These are phyloP conservation scores for Trypanosoma cruzi DNA, from an alignment of 208 protist genomes.

Conservation along the genomic window DNA sequence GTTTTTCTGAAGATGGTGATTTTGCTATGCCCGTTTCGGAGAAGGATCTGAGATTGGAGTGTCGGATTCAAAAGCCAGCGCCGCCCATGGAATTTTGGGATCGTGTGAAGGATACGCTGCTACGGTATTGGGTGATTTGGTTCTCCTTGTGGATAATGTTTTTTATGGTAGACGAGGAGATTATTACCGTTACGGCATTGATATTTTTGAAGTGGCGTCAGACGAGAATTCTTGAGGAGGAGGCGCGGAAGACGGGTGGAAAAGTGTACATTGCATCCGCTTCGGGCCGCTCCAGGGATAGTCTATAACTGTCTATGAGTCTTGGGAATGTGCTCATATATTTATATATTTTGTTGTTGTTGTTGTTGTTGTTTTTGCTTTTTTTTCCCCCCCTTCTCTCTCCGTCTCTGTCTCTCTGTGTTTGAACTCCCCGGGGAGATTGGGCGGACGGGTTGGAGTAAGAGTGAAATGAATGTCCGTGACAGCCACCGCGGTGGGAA, in stretches of 20 bases:
- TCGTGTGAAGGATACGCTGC: conserved; percentile 65
- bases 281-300: conserved; percentile 40
- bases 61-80: conserved; percentile 76
- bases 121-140: conserved; percentile 91
- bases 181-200: conserved; percentile 82
- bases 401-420: too few species aligned
- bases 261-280: conserved; percentile 89
- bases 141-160: conserved; percentile 88
- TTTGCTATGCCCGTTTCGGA: conserved; percentile 33
- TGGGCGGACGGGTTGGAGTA: not conserved
- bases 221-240: conserved; percentile 78
- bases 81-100: conserved; percentile 78
- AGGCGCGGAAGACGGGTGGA: conserved; percentile 78
- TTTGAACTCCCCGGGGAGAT: not conserved
- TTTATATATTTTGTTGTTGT: conserved; percentile 6
- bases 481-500: not conserved
- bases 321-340: not conserved
- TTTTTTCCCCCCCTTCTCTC: too few species aligned
- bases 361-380: conserved; percentile 3
- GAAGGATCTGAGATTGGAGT: conserved; percentile 50
- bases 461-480: not conserved
- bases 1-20: conserved; percentile 57
- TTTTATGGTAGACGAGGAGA: conserved; percentile 92
- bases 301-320: not conserved
- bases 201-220: conserved; percentile 85